Evolutionary conservation across 1,139 yeast species (phyloP).

Genomic region (Taphrina pruni): DNA sequence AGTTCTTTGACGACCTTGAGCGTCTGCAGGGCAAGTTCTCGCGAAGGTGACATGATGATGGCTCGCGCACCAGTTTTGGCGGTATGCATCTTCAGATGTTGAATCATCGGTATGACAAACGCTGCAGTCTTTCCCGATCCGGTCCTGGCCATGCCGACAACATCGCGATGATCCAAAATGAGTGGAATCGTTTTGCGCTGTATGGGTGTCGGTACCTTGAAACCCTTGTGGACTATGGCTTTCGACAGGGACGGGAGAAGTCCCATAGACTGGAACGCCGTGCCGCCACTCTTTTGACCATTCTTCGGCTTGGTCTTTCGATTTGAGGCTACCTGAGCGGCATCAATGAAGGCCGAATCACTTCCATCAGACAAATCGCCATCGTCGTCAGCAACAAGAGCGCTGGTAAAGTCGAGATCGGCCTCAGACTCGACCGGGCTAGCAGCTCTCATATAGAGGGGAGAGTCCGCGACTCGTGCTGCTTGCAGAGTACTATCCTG

Average conservation of each 20-base stretch:
- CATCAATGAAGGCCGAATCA: constrained; percentile 41
- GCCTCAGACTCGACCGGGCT: constrained; percentile 39
- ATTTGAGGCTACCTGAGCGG: constrained; percentile 27
- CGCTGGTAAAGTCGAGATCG: constrained; percentile 29
- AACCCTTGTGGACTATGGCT: constrained; percentile 84
- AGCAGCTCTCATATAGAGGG: constrained; percentile 16
- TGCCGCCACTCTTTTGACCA: constrained; percentile 36
- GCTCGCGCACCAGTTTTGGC: constrained; percentile 81
- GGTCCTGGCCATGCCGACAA: constrained; percentile 99
- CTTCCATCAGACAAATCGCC: constrained; percentile 39
- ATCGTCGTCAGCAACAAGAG: constrained; percentile 25
- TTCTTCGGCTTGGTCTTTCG: constrained; percentile 25
- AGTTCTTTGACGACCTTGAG: constrained; percentile 87
- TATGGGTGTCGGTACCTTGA: constrained; percentile 94
- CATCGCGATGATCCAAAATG: constrained; percentile 84
- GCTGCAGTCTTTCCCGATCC: constrained; percentile 99
- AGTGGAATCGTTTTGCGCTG: constrained; percentile 94
- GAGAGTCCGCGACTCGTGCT: no score
- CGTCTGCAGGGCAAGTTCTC: constrained; percentile 94
- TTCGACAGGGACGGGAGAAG: constrained; percentile 71
- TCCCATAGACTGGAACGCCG: constrained; percentile 60
- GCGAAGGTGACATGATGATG: constrained; percentile 83
- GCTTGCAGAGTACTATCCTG: no score
- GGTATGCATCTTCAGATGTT: constrained; percentile 77
- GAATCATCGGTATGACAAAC: constrained; percentile 89